phyloP scores from a whole-genome alignment of 148 eudicot genomes.

The Agrostemma githago region DNA sequence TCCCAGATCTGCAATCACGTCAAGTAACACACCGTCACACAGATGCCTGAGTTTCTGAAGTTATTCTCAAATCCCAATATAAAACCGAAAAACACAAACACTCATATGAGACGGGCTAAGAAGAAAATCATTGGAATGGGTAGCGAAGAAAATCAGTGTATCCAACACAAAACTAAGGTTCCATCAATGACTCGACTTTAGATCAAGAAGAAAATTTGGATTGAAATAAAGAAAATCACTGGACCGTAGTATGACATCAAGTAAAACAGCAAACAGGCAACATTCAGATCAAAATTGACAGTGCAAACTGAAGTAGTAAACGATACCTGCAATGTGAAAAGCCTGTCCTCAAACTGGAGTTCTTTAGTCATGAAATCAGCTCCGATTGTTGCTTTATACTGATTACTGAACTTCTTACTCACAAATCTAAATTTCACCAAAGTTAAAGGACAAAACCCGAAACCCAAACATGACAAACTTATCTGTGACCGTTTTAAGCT shows the following conservation, averaged over 20 bases:
- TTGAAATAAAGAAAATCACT: neutral
- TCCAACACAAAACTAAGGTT: too few relatives aligned
- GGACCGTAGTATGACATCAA: neutral
- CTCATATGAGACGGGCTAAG: neutral
- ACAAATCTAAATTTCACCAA: constrained; percentile 44
- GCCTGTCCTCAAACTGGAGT: constrained; percentile 56
- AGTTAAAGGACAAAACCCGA: constrained; percentile 27
- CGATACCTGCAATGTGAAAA: constrained; percentile 58
- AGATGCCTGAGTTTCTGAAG: constrained; percentile 7
- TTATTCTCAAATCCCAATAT: neutral
- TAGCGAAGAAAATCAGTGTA: too few relatives aligned
- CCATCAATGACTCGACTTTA: too few relatives aligned
- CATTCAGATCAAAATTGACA: neutral
- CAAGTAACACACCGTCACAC: neutral
- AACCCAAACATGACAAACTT: neutral
- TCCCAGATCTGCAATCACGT: constrained; percentile 51
- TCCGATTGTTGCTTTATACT: constrained; percentile 67
- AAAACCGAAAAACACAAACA: neutral
- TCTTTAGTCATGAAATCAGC: constrained; percentile 72
- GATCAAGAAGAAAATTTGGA: neutral
- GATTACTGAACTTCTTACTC: constrained; percentile 61
- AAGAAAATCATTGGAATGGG: neutral
- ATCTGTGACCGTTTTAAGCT: too few relatives aligned
- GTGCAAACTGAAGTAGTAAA: neutral
- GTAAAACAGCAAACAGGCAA: neutral